Evolutionary conservation across 2,329 filamentous ascomycete genomes (phyloP).

Genomic region (Canariomyces notabilis): DNA sequence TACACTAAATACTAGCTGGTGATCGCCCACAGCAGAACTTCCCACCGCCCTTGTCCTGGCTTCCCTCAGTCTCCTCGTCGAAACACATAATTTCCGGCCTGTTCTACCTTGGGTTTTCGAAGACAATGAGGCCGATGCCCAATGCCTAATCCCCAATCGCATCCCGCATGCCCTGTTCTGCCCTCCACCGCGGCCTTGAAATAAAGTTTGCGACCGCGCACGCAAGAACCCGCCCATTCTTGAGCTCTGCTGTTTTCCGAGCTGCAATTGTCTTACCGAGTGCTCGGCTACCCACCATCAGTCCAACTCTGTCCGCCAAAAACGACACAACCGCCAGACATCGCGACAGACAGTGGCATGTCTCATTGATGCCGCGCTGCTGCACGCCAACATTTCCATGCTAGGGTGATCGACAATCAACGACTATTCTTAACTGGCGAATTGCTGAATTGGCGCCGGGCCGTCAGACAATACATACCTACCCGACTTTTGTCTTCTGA

Average conservation of each 20-base stretch:
- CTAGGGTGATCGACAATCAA: not conserved
- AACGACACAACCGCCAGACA: not conserved
- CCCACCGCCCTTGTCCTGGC: slow-evolving; percentile 20
- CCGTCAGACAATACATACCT: not conserved
- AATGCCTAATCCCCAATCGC: not conserved
- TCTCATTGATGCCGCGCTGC: not conserved
- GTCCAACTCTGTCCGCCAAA: too few species aligned
- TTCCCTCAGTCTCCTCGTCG: slow-evolving; percentile 20
- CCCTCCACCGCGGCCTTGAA: slow-evolving; percentile 10
- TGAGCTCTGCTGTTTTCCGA: not conserved
- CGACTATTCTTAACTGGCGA: not conserved
- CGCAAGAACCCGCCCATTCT: not conserved
- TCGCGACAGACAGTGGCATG: not conserved
- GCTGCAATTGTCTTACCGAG: not conserved
- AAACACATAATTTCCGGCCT: slow-evolving; percentile 26
- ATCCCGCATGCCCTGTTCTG: not conserved
- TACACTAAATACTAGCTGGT: too few species aligned
- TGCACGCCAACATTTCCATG: not conserved
- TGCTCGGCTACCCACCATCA: too few species aligned
- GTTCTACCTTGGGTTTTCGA: slow-evolving; percentile 16
- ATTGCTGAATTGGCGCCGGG: not conserved
- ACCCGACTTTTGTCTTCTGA: not conserved
- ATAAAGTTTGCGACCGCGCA: slow-evolving; percentile 10
- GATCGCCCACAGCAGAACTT: slow-evolving; percentile 1
- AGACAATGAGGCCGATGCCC: slow-evolving; percentile 12